Evolutionary conservation across 2,329 filamentous ascomycete species (phyloP), one percentile per base, ranked within the genome.

Genomic region (Claviceps quebecensis): DNA sequence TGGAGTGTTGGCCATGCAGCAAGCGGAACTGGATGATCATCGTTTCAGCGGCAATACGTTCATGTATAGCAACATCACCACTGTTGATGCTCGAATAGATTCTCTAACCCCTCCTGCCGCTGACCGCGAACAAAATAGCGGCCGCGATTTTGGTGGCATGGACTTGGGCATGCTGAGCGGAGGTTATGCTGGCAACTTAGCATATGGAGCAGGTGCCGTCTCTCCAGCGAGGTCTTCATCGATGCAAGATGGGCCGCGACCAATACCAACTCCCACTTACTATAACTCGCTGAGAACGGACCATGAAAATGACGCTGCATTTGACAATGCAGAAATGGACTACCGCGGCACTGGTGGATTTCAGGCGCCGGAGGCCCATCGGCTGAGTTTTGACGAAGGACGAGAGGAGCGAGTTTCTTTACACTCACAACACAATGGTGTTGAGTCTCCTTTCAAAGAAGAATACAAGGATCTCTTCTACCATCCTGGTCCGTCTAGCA

Each of bases 401-500:
- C 50, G 51, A 2, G 93, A 96, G 58, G 93, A 97, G 65, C 76
- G 73, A 14, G 75, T 76, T 17, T 80, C 77, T 1, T 58, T 82
- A 45, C 67, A 78, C 63, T 73, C 77, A 7, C 76, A 69, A 52
- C 74, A 68, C 56, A 84, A 70, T 59, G 78, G 69, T 39, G 82
- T 79, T 57, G 82, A 87, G 39, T 86, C 83, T 29, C 81, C 83
- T 1, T 68, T 71, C 38, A 80, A 80, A 56, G 82, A 86, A 44
- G 87, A 89, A 52, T 87, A 88, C 55, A 86, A 86, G 17, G 93
- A 95, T 59, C 82, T 97, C 63, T 95, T 95, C 64, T 98, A 94
- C 65, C 89, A 97, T 60, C 90, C 90, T 17, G 87, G 87, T 40
- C 80, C 89, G 62, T 71, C 78, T 56, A 72, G 59, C 73, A 81